Conservation (phyloP, 1,139 yeast genomes). For the Sugiyamaella sp. region DNA sequence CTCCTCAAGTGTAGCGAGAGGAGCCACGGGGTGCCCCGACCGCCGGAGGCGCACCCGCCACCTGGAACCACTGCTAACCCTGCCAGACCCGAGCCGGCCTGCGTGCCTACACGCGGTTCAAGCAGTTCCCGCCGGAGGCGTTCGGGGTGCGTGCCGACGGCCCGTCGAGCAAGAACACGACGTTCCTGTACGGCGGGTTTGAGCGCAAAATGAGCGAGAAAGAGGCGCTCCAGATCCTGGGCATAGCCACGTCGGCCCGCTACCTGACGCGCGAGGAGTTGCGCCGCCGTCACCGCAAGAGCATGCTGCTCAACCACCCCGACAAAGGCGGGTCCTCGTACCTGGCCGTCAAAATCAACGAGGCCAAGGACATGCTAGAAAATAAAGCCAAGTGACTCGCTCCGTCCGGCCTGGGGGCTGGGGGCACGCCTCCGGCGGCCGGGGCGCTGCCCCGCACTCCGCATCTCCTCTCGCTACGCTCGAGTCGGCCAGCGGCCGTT, state of each 20-base stretch:
- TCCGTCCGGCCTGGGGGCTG: background rate
- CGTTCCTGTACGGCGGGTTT: conserved; percentile 43
- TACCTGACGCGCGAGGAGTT: conserved; percentile 44
- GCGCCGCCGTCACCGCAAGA: conserved; percentile 58
- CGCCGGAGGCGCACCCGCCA: no score
- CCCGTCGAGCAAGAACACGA: conserved; percentile 20
- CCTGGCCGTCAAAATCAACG: conserved; percentile 72
- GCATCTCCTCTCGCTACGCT: conserved; percentile 2
- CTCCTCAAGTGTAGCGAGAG: no score
- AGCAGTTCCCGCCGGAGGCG: conserved; percentile 40
- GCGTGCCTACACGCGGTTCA: conserved; percentile 40
- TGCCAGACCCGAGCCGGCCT: conserved; percentile 39
- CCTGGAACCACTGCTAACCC: background rate
- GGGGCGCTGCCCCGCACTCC: conserved; percentile 5
- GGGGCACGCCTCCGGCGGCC: conserved; percentile 1
- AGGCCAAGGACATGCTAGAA: conserved; percentile 69
- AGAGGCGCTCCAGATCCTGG: conserved; percentile 44
- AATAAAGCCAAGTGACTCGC: conserved; percentile 8
- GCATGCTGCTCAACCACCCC: conserved; percentile 75
- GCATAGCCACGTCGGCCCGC: conserved; percentile 31
- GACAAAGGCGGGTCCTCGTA: conserved; percentile 76
- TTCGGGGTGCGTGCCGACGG: conserved; percentile 34
- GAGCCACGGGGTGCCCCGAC: no score
- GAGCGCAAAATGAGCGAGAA: conserved; percentile 40
- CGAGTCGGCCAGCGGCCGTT: background rate